A percentile compares a stretch with the other conserved stretches of the same genome.
Conservation (phyloP, 306 rosid genomes). For the Inga leiocalycina region DNA sequence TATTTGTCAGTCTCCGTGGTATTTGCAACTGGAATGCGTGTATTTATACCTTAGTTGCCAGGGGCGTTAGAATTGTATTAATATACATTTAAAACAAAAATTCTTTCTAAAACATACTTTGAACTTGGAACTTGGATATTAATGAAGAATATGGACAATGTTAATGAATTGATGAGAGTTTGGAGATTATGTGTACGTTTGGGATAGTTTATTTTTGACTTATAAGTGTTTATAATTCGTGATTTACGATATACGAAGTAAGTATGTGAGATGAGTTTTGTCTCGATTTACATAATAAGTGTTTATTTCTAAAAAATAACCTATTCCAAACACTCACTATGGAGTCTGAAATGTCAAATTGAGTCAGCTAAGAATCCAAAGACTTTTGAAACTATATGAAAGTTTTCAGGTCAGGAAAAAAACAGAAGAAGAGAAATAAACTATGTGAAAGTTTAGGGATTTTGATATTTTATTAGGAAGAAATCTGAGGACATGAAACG, state of each 20-base stretch:
- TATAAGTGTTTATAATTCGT: too few species aligned
- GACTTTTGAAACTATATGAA: neutral
- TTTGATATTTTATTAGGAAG: neutral
- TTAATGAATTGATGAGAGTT: neutral
- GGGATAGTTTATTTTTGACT: too few species aligned
- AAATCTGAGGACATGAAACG: neutral
- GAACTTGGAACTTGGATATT: neutral
- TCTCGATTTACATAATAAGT: too few species aligned
- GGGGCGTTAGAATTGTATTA: neutral
- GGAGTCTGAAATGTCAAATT: too few species aligned
- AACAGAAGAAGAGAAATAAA: too few species aligned
- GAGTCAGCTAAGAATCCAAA: neutral
- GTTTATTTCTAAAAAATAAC: too few species aligned
- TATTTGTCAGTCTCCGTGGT: neutral
- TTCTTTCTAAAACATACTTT: neutral
- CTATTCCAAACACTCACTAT: too few species aligned
- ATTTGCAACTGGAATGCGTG: neutral
- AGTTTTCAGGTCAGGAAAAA: neutral
- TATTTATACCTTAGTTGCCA: neutral
- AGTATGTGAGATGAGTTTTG: too few species aligned
- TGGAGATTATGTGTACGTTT: too few species aligned
- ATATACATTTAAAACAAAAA: neutral
- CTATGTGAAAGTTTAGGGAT: neutral
- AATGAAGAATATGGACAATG: neutral
- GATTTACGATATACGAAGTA: too few species aligned